Evolutionary conservation across 441 rosid genomes (phyloP).

Genomic region (Brassica balearica): DNA sequence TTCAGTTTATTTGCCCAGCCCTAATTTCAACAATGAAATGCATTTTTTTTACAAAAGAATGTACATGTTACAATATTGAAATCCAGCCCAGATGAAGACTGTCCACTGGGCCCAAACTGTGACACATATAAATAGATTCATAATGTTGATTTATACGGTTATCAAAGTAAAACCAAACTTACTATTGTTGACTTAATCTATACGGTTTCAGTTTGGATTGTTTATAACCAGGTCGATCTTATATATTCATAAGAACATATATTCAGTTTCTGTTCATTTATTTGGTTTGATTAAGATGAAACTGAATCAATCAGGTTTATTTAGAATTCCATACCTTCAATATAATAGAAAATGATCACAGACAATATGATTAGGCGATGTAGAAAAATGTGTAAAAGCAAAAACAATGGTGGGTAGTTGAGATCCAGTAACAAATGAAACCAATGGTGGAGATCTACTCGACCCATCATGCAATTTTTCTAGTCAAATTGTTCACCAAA

Average conservation of each 20-base stretch:
- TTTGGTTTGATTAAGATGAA: not conserved
- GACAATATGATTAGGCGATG: conserved; percentile 11
- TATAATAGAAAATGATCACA: too few species aligned
- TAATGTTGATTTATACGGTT: not conserved
- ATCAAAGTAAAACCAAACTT: not conserved
- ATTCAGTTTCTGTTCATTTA: not conserved
- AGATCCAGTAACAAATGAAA: conserved; percentile 27
- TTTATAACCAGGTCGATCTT: too few species aligned
- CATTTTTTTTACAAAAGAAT: not conserved
- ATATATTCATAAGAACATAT: not conserved
- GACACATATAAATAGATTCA: not conserved
- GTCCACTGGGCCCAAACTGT: not conserved
- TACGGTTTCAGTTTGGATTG: not conserved
- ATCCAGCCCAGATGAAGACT: not conserved
- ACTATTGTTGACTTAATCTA: not conserved
- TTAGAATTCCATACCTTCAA: not conserved
- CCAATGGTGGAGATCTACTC: conserved; percentile 33
- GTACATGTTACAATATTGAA: not conserved
- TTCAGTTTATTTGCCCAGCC: too few species aligned
- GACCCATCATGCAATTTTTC: conserved; percentile 19
- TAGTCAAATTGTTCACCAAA: conserved; percentile 29
- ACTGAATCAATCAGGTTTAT: not conserved
- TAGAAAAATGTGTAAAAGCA: conserved; percentile 10
- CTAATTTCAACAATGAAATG: not conserved
- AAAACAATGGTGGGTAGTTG: conserved; percentile 3